Conservation (phyloP, 2,329 filamentous ascomycete species). For the Aspergillus sergii region DNA sequence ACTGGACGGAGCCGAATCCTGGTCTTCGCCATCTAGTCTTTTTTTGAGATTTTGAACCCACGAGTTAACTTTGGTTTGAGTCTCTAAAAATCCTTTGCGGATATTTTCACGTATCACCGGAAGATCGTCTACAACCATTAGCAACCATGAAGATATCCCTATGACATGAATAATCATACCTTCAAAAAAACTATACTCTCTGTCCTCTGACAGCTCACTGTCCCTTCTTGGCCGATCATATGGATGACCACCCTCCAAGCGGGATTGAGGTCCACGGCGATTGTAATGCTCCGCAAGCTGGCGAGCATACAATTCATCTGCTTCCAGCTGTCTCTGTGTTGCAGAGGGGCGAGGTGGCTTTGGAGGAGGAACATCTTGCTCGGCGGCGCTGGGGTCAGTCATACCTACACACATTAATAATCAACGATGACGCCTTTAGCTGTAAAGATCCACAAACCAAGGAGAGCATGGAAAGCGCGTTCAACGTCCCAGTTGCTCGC, state of each 20-base stretch:
- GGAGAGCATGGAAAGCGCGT: constrained; percentile 89
- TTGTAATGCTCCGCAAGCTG: constrained; percentile 92
- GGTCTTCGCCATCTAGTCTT: constrained; percentile 85
- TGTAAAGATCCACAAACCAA: constrained; percentile 59
- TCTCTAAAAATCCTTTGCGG: constrained; percentile 91
- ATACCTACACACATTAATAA: constrained; percentile 57
- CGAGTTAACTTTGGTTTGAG: constrained; percentile 86
- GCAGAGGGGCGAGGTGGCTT: constrained; percentile 76
- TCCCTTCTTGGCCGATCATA: constrained; percentile 52
- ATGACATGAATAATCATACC: constrained; percentile 42
- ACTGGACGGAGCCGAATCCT: constrained; percentile 56
- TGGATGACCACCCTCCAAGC: constrained; percentile 33
- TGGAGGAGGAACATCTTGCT: constrained; percentile 66
- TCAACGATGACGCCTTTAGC: constrained; percentile 1
- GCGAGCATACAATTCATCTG: constrained; percentile 88
- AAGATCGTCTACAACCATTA: constrained; percentile 69
- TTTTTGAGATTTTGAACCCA: constrained; percentile 94
- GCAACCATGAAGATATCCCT: constrained; percentile 5
- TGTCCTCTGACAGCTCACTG: constrained; percentile 65
- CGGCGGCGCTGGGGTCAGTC: constrained; percentile 75
- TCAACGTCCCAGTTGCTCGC: constrained; percentile 88
- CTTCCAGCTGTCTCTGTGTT: constrained; percentile 78
- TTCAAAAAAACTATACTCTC: constrained; percentile 89
- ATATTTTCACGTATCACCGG: constrained; percentile 92
- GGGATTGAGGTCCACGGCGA: constrained; percentile 35